Percentiles rank a stretch among this genome's conserved stretches.
Conservation (phyloP, 83 land plant species). For the Diphasiastrum complanatum region DNA sequence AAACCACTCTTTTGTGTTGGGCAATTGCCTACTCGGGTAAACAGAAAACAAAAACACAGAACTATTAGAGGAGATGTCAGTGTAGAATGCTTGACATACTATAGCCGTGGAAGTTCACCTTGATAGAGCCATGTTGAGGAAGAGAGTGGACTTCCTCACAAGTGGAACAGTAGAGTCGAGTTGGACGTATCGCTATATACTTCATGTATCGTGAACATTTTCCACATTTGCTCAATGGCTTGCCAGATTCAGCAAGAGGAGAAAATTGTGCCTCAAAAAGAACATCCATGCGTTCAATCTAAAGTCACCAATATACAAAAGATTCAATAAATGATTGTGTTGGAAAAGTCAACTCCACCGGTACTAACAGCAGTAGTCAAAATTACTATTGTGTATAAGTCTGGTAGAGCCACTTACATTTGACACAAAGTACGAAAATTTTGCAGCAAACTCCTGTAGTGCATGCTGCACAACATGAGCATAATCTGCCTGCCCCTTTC, state of each 20-base stretch:
- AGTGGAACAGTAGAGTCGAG: conserved; percentile 71
- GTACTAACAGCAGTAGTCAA: not conserved
- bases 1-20: too few species aligned
- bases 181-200: conserved; percentile 71
- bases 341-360: not conserved
- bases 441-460: conserved; percentile 62
- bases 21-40: not conserved
- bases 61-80: not conserved
- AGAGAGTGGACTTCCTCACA: conserved; percentile 95
- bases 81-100: not conserved
- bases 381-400: not conserved
- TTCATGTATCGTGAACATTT: conserved; percentile 93
- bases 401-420: conserved; percentile 37
- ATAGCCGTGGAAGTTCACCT: conserved; percentile 38
- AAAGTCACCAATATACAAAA: conserved; percentile 8
- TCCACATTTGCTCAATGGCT: conserved; percentile 86
- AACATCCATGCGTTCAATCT: conserved; percentile 93
- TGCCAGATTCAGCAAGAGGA: conserved; percentile 84
- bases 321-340: not conserved
- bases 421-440: conserved; percentile 62
- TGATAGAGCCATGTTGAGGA: conserved; percentile 79
- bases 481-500: conserved; percentile 86
- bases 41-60: not conserved
- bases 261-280: conserved; percentile 98
- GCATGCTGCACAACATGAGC: conserved; percentile 64